Conservation (phyloP, 164 flowering plant species). For the Chimonanthus praecox region DNA sequence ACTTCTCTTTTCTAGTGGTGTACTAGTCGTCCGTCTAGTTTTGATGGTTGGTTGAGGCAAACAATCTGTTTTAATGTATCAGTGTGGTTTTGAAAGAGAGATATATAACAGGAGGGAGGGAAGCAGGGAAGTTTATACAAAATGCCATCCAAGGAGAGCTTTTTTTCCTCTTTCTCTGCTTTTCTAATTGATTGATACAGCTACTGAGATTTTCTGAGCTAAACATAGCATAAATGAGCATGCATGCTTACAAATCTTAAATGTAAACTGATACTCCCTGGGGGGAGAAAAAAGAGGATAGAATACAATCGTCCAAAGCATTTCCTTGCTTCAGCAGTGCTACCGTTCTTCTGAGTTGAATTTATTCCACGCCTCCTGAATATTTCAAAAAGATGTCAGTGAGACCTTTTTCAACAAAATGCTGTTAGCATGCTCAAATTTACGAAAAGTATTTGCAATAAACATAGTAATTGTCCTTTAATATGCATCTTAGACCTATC, state of each 20-base stretch:
- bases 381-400: no score
- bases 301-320: not conserved
- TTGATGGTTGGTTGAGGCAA: not conserved
- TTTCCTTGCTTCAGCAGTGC: not conserved
- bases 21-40: no score
- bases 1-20: not conserved
- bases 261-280: not conserved
- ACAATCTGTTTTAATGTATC: not conserved
- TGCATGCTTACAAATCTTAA: not conserved
- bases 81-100: not conserved
- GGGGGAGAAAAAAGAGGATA: not conserved
- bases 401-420: no score
- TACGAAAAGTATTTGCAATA: no score
- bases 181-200: not conserved
- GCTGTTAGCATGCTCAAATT: no score
- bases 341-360: slow-evolving; percentile 23
- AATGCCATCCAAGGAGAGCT: no score
- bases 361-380: slow-evolving; percentile 27
- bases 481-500: no score
- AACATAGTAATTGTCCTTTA: no score
- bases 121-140: not conserved
- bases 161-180: no score
- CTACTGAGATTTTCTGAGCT: not conserved
- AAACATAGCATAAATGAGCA: not conserved
- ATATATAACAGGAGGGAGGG: not conserved